These are phyloP conservation scores for Lentinula guzmanii DNA, from an alignment of 768 basidiomycete species.

Conservation along the genomic window DNA sequence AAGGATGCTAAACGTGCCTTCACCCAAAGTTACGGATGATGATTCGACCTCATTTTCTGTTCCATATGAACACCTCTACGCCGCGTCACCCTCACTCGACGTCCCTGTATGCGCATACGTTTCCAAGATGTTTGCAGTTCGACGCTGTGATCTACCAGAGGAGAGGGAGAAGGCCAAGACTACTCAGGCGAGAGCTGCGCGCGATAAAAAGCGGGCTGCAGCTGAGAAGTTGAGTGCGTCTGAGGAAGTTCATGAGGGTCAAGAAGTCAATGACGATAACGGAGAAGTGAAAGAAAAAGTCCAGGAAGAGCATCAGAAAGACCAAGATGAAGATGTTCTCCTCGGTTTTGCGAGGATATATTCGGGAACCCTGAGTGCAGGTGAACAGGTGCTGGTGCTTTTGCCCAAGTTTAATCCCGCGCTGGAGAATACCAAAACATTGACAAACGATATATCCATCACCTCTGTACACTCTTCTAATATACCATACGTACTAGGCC, in stretches of 20 bases:
- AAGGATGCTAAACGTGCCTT: conserved; percentile 73
- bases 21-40: conserved; percentile 43
- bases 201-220: conserved; percentile 22
- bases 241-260: not conserved
- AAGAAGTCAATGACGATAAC: not conserved
- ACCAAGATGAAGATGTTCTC: conserved; percentile 51
- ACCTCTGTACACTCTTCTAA: not conserved
- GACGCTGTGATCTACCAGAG: conserved; percentile 76
- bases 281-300: conserved; percentile 7
- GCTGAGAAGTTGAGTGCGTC: conserved; percentile 8
- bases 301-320: conserved; percentile 16
- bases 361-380: conserved; percentile 73
- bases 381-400: conserved; percentile 61
- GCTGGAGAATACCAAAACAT: conserved; percentile 54
- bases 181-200: conserved; percentile 75
- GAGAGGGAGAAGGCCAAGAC: conserved; percentile 72
- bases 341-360: conserved; percentile 94
- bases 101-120: conserved; percentile 80
- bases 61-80: conserved; percentile 79
- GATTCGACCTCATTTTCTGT: not conserved
- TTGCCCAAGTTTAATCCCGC: conserved; percentile 80
- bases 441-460: conserved; percentile 41
- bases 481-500: not conserved
- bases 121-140: conserved; percentile 97
- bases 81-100: conserved; percentile 50